A percentile compares a stretch with the other conserved stretches of the same genome.
Evolutionary conservation across 2,329 filamentous ascomycete species (phyloP).

Genomic region (Colletotrichum graminicola): DNA sequence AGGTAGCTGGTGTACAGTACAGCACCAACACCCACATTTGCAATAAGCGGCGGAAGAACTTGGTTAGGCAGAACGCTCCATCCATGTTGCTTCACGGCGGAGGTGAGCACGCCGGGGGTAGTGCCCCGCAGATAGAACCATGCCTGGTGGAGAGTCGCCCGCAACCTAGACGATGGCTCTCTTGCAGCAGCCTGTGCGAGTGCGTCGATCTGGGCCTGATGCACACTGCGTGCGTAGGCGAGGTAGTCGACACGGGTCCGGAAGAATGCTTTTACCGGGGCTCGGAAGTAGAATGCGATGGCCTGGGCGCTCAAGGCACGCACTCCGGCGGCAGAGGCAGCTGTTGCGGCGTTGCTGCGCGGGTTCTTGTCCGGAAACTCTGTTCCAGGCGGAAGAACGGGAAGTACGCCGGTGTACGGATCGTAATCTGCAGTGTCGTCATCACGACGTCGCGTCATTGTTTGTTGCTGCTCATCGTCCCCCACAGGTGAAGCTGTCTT

Average conservation of each 20-base stretch:
- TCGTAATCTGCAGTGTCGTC: conserved; percentile 35
- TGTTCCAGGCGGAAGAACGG: conserved; percentile 58
- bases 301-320: conserved; percentile 86
- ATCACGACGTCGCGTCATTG: conserved; percentile 42
- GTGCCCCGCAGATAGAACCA: conserved; percentile 70
- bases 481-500: neutral
- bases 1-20: conserved; percentile 83
- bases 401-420: conserved; percentile 56
- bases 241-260: conserved; percentile 88
- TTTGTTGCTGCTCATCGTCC: conserved; percentile 36
- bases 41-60: conserved; percentile 80
- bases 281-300: conserved; percentile 91
- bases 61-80: conserved; percentile 82
- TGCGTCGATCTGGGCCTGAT: conserved; percentile 59
- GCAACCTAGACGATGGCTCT: conserved; percentile 51
- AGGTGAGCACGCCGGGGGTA: conserved; percentile 76
- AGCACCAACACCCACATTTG: conserved; percentile 80
- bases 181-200: conserved; percentile 53
- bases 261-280: conserved; percentile 93
- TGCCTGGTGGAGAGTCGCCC: conserved; percentile 54
- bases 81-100: conserved; percentile 76
- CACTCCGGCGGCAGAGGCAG: conserved; percentile 86
- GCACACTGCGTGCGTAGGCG: conserved; percentile 67
- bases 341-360: conserved; percentile 70
- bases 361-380: conserved; percentile 59